These are phyloP conservation scores for Cutaneotrichosporon daszewskae DNA, from an alignment of 1,284 basidiomycete species.

Conservation along the genomic window DNA sequence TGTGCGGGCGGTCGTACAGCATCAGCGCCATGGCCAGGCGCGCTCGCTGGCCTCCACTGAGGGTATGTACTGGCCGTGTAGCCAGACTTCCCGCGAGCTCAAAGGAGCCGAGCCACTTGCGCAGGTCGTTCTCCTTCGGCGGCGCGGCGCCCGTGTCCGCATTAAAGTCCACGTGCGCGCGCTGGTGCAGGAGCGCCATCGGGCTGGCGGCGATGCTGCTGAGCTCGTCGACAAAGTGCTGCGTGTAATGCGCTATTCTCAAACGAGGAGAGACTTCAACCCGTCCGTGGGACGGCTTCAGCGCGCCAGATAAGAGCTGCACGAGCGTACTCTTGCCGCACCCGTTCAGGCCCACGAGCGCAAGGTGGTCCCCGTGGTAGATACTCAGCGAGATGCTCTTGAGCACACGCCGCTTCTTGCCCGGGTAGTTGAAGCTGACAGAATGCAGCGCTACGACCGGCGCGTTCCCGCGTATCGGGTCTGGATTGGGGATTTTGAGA, in stretches of 20 bases:
- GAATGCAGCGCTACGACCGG: constrained; percentile 54
- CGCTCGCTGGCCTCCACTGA: constrained; percentile 52
- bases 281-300: constrained; percentile 54
- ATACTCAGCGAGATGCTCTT: constrained; percentile 57
- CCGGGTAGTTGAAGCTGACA: constrained; percentile 51
- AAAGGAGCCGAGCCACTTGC: constrained; percentile 52
- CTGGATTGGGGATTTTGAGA: constrained; percentile 52
- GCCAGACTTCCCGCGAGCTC: constrained; percentile 53
- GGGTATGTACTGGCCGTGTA: constrained; percentile 19
- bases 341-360: constrained; percentile 57
- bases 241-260: constrained; percentile 53
- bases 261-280: constrained; percentile 58
- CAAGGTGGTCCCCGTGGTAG: constrained; percentile 56
- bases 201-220: constrained; percentile 48
- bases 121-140: constrained; percentile 49
- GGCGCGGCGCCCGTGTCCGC: constrained; percentile 3
- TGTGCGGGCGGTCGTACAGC: constrained; percentile 35
- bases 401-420: constrained; percentile 47
- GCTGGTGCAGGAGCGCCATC: constrained; percentile 1
- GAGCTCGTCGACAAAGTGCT: constrained; percentile 45
- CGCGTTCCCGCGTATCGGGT: constrained; percentile 52
- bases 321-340: constrained; percentile 61
- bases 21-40: constrained; percentile 42
- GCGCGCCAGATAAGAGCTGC: constrained; percentile 54
- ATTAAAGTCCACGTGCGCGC: constrained; percentile 2